Evolutionary conservation across 768 basidiomycete species (phyloP), one percentile per base, ranked within the genome.

Genomic region (Mycena crocata): DNA sequence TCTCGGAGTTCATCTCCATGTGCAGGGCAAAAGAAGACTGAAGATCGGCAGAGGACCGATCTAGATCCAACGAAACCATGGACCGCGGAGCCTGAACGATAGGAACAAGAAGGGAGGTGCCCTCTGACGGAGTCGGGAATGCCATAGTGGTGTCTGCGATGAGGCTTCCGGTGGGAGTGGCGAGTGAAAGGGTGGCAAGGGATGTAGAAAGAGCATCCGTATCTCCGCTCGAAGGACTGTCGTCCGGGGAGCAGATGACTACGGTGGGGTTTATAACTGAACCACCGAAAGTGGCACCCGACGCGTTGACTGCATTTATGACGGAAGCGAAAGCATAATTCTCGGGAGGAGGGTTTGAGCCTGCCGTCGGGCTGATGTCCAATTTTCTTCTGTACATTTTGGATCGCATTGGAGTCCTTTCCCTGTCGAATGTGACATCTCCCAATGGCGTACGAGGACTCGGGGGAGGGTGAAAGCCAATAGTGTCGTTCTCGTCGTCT

Each of bases 1-100:
- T 73, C n/a, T 86, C 84, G 34, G 80, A 81, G 57, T 80, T 77
- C 37, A 85, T 73, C 40, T 86, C 77, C 32, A 86, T 74, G 42
- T 87, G 84, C 31, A 86, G 57, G 17, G 82, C 82, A 72, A 88
- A 86, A 13, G 85, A 85, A 5, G 82, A 72, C 30, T 84, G 79
- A 23, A 85, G 77, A 68, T 87, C 86, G 21, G 83, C 74, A 30
- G 85, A 86, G 56, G 74, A 74, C 14, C 82, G 82, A 59, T 81
- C 82, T 5, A 54, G 35, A 52, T 79, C 71, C n/a, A 71, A 57
- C 14, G 74, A 69, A n/a, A 52, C 19, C 14, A 28, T 39, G 3
- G 66, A 31, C 23, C 55, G 72, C 71, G 28, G 65, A 70, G 30
- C 39, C 65, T 51, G 74, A 66, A 8, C 56, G 44, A 32, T 70